Percentiles rank a stretch among this genome's conserved stretches.
phyloP scores from a whole-genome alignment of 306 rosid species.

The Mimosa pudica region DNA sequence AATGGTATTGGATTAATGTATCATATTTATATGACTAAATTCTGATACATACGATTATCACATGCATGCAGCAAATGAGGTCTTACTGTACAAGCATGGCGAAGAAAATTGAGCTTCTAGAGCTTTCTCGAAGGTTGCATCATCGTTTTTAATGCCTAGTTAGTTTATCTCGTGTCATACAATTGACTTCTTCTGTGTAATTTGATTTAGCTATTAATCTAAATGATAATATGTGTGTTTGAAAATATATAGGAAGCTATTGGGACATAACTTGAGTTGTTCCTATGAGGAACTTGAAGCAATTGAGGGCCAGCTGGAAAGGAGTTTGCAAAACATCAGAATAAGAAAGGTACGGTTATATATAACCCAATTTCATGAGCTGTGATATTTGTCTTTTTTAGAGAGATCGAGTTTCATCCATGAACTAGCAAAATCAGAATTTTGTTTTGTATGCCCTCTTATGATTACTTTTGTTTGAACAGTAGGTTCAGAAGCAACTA shows the following conservation, averaged over 20 bases:
- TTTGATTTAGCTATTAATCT: not conserved
- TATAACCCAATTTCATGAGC: not conserved
- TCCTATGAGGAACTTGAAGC: conserved; percentile 46
- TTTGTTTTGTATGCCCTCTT: not conserved
- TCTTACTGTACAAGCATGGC: conserved; percentile 41
- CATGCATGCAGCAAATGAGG: conserved; percentile 59
- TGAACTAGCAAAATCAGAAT: not conserved
- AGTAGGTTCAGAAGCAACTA: too few relatives aligned
- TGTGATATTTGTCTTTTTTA: too few relatives aligned
- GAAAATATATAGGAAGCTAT: conserved; percentile 50
- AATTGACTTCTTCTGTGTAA: not conserved
- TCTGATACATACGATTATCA: not conserved
- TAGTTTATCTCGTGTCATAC: not conserved
- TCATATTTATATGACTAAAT: not conserved
- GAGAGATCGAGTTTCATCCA: not conserved
- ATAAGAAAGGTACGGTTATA: conserved; percentile 51
- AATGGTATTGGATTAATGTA: not conserved
- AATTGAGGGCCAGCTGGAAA: conserved; percentile 44
- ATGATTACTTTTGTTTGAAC: too few relatives aligned
- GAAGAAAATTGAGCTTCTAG: conserved; percentile 49
- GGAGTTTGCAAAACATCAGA: conserved; percentile 43
- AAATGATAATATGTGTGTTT: not conserved
- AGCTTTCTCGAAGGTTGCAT: conserved; percentile 43
- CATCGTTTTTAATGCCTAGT: not conserved
- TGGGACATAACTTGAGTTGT: conserved; percentile 52